Evolutionary conservation across 257 asterid species (phyloP), one percentile per base, ranked within the genome.

Genomic region (Solanum virginianum): DNA sequence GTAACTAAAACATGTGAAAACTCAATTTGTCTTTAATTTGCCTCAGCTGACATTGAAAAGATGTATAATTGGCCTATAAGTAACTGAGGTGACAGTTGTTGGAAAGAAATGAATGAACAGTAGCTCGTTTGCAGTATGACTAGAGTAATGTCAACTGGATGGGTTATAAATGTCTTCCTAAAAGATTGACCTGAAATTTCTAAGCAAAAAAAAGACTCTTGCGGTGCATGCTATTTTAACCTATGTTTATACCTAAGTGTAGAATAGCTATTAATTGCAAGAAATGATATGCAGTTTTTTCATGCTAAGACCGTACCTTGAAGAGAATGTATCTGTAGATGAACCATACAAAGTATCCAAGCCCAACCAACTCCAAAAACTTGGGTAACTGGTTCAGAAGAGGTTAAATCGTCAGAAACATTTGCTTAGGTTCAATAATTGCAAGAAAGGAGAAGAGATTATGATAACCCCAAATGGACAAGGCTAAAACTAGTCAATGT

Each of bases 311-410:
- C 36, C 10, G 16, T 71, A 86, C 88, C 88, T 86, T 86, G 29
- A 86, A 86, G 83, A 86, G 86, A 59, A 86, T 80, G 55, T 86
- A 82, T 36, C 86, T 84, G 80, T 86, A 86, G 47, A 86, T 2
- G 22, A 86, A 86, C 88, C 88, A 86, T 32, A 86, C 88, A 54
- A 85, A 81, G 55, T 86, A 86, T 18, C 88, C 88, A 57, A 86
- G 80, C 56, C 88, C 88, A 24, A 86, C 84, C 71, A 86, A 41
- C 69, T 86, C 88, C 86, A 86, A 68, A 39, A 86, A 56, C 60
- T 72, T 82, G 1, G 88, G 88, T 43, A 86, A 20, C 86, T 86
- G 83, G 85, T 20, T 81, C 22, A 45, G 14, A 82, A 29, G 16
- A 20, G 15, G 45, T 82, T 79, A 5, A 45, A 29, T 1, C 15